phyloP scores from a whole-genome alignment of 108 stramenopile species.

The Aureococcus anophagefferens region DNA sequence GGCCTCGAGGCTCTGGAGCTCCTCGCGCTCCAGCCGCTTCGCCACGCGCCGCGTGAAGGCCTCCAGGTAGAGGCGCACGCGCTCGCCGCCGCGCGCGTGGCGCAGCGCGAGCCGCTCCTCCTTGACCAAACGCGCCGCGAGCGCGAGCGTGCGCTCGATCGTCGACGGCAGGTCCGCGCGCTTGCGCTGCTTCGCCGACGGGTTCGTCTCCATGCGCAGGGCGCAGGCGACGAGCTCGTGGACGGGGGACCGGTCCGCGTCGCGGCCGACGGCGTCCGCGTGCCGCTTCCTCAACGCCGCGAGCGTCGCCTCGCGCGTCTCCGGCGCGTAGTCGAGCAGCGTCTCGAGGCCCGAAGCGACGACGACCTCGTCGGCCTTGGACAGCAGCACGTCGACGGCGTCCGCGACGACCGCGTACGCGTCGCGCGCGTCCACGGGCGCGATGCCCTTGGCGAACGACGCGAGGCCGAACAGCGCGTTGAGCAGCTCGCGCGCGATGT shows the following conservation, averaged over 20 bases:
- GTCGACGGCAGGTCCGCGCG: background rate
- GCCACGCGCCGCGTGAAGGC: background rate
- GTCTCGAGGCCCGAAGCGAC: background rate
- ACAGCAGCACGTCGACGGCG: background rate
- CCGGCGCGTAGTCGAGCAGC: background rate
- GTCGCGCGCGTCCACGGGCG: background rate
- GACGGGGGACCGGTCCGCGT: background rate
- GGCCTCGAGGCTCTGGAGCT: background rate
- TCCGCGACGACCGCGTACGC: background rate
- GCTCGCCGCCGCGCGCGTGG: background rate
- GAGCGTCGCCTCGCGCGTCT: background rate
- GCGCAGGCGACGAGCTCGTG: conserved; percentile 1
- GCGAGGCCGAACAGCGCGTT: background rate
- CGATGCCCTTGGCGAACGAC: background rate
- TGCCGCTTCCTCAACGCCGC: background rate
- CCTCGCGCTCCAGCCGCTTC: background rate
- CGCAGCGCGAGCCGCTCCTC: background rate
- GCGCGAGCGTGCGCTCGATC: background rate
- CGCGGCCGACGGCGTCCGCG: background rate
- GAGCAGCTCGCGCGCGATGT: background rate
- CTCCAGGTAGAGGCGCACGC: background rate
- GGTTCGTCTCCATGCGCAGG: background rate
- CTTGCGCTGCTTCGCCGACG: background rate
- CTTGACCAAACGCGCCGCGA: background rate
- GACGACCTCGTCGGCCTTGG: background rate